Evolutionary conservation across 208 protist genomes (phyloP), one percentile per base, ranked within the genome.

Genomic region (Crithidia bombi): DNA sequence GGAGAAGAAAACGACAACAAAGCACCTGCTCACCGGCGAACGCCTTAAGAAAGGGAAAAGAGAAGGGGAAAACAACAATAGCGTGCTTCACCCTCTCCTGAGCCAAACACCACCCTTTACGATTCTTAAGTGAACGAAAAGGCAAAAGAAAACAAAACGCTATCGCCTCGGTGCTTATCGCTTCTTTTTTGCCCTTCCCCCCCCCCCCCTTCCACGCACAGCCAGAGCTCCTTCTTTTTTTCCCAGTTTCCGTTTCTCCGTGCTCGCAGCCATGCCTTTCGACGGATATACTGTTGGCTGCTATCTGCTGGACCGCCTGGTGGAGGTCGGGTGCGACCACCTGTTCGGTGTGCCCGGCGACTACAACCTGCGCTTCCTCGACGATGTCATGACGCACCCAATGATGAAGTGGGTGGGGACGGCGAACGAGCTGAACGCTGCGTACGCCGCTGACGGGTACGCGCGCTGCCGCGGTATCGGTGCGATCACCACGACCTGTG

Each of bases 301-400:
- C 70, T 83, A 88, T 69, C 59, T 88, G 39, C 65, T 88, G 12
- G 79, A 88, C 65, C 78, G 82, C 50, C 52, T 64, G 12, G 57
- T 67, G 41, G 78, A 89, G 77, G 57, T 74, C 9, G 79, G 79
- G 25, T 79, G 76, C 44, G 69, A 79, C 5, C 73, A 89, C 70
- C 52, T 89, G 43, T 89, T 89, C 44, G 83, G 83, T 58, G 79
- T 85, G 21, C 83, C 83, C 23, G 83, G 83, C 49, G 83, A 89
- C 73, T 89, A 77, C 65, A 89, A 89, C 65, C 79, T 89, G 33
- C 79, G 79, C 54, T 89, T 89, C 51, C 78, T 89, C 47, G 83
- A 89, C 39, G 83, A 89, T 33, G 76, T 89, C 41, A 83, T 81
- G 75, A 23, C 65, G 12, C 72, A 85, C 62, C 46, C 63, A 25